Evolutionary conservation across 2,329 filamentous ascomycete genomes (phyloP).

Genomic region (Pseudogymnoascus sp.): DNA sequence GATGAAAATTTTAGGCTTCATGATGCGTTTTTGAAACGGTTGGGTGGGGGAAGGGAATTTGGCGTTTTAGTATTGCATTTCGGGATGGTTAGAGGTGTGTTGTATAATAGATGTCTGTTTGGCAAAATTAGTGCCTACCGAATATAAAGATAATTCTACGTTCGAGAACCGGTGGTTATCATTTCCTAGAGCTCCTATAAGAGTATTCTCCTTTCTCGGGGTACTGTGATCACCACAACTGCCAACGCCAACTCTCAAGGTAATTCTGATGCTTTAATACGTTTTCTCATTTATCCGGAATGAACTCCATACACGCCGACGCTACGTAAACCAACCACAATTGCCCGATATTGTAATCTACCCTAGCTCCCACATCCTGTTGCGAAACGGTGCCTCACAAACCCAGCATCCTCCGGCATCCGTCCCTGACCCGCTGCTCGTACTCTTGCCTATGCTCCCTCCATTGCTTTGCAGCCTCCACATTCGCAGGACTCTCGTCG

Average conservation of each 20-base stretch:
- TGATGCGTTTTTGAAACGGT: not conserved
- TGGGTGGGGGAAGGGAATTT: not conserved
- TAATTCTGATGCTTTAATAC: not conserved
- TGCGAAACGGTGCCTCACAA: slow-evolving; percentile 38
- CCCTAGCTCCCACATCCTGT: not conserved
- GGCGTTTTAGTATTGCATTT: not conserved
- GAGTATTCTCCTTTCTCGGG: not conserved
- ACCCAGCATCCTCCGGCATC: slow-evolving; percentile 71
- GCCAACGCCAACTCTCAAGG: not conserved
- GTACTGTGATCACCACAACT: not conserved
- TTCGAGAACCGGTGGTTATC: not conserved
- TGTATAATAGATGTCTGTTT: slow-evolving; percentile 1
- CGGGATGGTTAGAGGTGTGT: not conserved
- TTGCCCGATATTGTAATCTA: not conserved
- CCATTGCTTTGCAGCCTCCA: slow-evolving; percentile 96
- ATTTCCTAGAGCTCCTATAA: not conserved
- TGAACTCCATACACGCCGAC: not conserved
- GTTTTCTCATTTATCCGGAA: not conserved
- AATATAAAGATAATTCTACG: not conserved
- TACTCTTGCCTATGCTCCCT: slow-evolving; percentile 74
- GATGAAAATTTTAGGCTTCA: slow-evolving; percentile 11
- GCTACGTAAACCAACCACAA: slow-evolving; percentile 1
- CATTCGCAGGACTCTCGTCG: slow-evolving; percentile 91
- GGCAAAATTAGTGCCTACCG: not conserved
- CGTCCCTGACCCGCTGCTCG: slow-evolving; percentile 74